Conservation (phyloP, 108 stramenopile genomes). For the Discostella pseudostelligera region DNA sequence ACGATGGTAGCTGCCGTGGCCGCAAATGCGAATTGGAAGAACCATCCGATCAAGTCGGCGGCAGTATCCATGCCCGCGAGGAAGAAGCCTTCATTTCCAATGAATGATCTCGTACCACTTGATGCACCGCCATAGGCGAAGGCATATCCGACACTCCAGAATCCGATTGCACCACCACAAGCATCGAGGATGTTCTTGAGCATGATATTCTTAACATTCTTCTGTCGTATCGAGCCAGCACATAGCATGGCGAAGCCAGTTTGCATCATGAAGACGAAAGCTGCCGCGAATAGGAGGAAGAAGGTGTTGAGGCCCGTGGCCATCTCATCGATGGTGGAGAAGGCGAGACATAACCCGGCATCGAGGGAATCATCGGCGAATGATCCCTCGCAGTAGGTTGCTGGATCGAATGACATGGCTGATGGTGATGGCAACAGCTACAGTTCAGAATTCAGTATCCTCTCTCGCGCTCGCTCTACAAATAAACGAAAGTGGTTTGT, state of each 20-base stretch:
- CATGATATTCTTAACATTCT: constrained; percentile 88
- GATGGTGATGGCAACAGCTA: background rate
- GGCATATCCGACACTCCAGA: constrained; percentile 75
- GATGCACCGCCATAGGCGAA: constrained; percentile 71
- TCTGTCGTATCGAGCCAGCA: constrained; percentile 75
- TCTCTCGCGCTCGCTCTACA: too few species aligned
- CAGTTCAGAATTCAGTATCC: background rate
- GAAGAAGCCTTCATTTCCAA: constrained; percentile 65
- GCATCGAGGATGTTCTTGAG: constrained; percentile 89
- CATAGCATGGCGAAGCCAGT: constrained; percentile 72
- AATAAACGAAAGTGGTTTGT: too few species aligned
- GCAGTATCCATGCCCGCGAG: constrained; percentile 35
- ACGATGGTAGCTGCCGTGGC: constrained; percentile 91
- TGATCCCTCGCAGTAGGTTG: background rate
- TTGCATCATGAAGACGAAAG: constrained; percentile 85
- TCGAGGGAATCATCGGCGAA: constrained; percentile 1
- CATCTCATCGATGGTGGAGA: background rate
- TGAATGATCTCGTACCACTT: constrained; percentile 45
- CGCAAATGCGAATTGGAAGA: constrained; percentile 87
- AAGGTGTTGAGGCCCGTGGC: constrained; percentile 31
- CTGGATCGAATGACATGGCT: constrained; percentile 8
- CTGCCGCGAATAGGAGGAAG: constrained; percentile 65
- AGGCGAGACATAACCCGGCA: background rate
- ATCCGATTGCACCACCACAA: constrained; percentile 77
- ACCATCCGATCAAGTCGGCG: constrained; percentile 61